A percentile compares a stretch with the other conserved stretches of the same genome.
phyloP scores from a whole-genome alignment of 257 asterid genomes.

The Capsicum pubescens region DNA sequence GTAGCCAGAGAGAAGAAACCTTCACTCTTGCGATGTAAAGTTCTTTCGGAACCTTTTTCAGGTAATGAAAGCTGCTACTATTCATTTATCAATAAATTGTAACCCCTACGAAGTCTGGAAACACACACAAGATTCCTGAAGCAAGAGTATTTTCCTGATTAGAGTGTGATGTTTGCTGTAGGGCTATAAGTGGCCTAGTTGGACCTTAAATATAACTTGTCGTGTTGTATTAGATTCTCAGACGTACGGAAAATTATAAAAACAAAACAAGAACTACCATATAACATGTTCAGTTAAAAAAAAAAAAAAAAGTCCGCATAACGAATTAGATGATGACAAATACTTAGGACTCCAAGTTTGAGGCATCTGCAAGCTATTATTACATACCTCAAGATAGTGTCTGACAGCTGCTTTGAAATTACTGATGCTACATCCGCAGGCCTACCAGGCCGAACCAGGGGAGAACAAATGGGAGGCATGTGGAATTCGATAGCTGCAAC shows the following conservation, averaged over 20 bases:
- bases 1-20: too few species aligned
- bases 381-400: constrained; percentile 73
- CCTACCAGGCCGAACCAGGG: constrained; percentile 91
- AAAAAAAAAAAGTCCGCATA: neutral
- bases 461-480: constrained; percentile 98
- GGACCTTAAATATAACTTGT: neutral
- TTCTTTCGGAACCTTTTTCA: neutral
- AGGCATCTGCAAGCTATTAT: constrained; percentile 24
- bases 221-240: neutral
- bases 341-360: neutral
- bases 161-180: neutral
- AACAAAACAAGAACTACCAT: neutral
- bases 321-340: neutral
- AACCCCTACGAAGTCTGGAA: neutral
- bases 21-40: too few species aligned
- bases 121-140: neutral
- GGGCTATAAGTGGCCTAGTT: neutral
- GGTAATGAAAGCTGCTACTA: neutral
- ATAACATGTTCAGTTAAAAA: neutral
- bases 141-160: neutral
- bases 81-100: neutral
- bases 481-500: constrained; percentile 80
- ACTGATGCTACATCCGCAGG: constrained; percentile 92
- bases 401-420: constrained; percentile 81
- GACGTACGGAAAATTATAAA: neutral